Percentiles rank a stretch among this genome's conserved stretches.
These are phyloP conservation scores for Thraustotheca clavata DNA, from an alignment of 352 stramenopile genomes.

Conservation along the genomic window DNA sequence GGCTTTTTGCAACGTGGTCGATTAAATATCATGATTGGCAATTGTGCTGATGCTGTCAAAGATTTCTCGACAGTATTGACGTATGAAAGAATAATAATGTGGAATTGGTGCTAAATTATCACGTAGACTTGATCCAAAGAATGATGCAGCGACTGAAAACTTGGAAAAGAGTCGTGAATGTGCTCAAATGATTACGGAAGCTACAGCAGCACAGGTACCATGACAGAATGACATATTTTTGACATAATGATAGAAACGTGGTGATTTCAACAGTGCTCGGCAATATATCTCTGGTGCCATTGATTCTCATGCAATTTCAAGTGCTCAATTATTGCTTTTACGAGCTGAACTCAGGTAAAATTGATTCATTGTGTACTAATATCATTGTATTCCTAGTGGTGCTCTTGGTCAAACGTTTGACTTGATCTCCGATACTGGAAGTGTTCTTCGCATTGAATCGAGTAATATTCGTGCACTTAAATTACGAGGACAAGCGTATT, in stretches of 20 bases:
- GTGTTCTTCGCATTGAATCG: slow-evolving; percentile 60
- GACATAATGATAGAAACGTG: slow-evolving; percentile 32
- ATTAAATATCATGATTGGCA: slow-evolving; percentile 68
- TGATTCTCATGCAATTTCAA: slow-evolving; percentile 61
- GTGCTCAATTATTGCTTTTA: slow-evolving; percentile 51
- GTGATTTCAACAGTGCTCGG: slow-evolving; percentile 56
- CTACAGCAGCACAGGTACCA: slow-evolving; percentile 37
- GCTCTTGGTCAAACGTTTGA: slow-evolving; percentile 63
- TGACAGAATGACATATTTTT: neutral
- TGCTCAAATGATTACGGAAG: slow-evolving; percentile 50
- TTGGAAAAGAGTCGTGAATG: slow-evolving; percentile 57
- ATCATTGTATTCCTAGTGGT: slow-evolving; percentile 29
- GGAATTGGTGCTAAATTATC: neutral
- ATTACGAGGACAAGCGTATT: slow-evolving; percentile 68
- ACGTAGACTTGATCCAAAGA: slow-evolving; percentile 46
- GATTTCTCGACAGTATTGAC: slow-evolving; percentile 53
- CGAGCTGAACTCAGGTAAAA: slow-evolving; percentile 48
- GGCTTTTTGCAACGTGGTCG: slow-evolving; percentile 63
- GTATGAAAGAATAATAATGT: slow-evolving; percentile 27
- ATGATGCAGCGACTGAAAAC: slow-evolving; percentile 37
- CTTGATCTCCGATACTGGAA: slow-evolving; percentile 59
- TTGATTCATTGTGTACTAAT: neutral
- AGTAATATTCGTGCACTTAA: slow-evolving; percentile 58
- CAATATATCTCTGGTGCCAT: slow-evolving; percentile 58
- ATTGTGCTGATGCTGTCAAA: slow-evolving; percentile 43